Conservation (phyloP, 352 stramenopile genomes). For the Peronospora destructor region DNA sequence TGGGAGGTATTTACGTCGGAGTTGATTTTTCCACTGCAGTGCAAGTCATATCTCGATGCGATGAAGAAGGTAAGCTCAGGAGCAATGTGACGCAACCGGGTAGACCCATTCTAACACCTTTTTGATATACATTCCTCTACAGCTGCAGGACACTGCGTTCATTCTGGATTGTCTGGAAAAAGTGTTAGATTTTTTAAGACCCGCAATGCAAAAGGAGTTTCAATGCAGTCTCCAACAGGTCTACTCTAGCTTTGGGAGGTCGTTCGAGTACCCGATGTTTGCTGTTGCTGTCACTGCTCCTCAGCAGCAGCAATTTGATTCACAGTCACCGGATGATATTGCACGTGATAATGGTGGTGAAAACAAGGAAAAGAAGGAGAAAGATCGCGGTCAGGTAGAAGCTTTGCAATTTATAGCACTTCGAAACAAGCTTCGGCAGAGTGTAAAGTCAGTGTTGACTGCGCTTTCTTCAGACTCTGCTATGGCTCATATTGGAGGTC, state of each 20-base stretch:
- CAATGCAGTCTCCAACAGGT: conserved; percentile 28
- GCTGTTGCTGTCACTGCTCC: conserved; percentile 6
- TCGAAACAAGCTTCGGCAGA: conserved; percentile 37
- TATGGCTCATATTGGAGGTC: conserved; percentile 4
- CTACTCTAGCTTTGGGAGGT: conserved; percentile 21
- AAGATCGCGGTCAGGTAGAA: conserved; percentile 30
- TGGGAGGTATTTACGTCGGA: conserved; percentile 28
- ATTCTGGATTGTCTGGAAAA: conserved; percentile 33
- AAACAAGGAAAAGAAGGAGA: conserved; percentile 19
- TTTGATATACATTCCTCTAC: neutral
- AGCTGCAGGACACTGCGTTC: conserved; percentile 37
- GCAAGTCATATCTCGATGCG: conserved; percentile 27
- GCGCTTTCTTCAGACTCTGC: conserved; percentile 10
- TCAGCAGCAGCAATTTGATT: conserved; percentile 19
- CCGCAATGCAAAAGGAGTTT: conserved; percentile 21
- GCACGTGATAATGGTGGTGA: conserved; percentile 2
- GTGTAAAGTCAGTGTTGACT: conserved; percentile 31
- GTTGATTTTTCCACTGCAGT: conserved; percentile 25
- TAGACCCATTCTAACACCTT: conserved; percentile 1
- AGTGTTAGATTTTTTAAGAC: conserved; percentile 13
- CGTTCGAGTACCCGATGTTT: conserved; percentile 33
- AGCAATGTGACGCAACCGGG: neutral
- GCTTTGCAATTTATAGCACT: conserved; percentile 30
- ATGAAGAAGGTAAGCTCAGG: conserved; percentile 32
- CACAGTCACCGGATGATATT: neutral